Evolutionary conservation across 1,139 yeast species (phyloP).

Genomic region (Zygoascus hellenicus): DNA sequence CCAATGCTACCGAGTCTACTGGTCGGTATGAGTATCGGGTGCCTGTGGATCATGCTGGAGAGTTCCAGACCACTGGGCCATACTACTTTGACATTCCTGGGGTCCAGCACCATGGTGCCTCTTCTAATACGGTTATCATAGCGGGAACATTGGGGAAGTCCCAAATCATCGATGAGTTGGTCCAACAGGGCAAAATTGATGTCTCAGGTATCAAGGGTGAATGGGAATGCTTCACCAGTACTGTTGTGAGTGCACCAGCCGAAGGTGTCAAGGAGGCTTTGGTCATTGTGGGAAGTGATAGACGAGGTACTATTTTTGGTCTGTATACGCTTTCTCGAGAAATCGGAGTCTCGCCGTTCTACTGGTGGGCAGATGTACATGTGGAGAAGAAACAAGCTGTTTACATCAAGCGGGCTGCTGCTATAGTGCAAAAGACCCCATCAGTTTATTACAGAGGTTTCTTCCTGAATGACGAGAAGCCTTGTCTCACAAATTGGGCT

Average conservation of each 20-base stretch:
- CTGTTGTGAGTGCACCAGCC: constrained; percentile 14
- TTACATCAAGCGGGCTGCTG: background rate
- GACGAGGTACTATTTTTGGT: constrained; percentile 20
- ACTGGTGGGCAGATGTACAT: constrained; percentile 20
- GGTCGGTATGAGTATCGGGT: constrained; percentile 16
- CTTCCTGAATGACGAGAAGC: constrained; percentile 21
- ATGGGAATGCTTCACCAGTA: constrained; percentile 18
- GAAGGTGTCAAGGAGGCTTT: constrained; percentile 17
- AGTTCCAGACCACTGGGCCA: constrained; percentile 8
- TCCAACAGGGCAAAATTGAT: constrained; percentile 15
- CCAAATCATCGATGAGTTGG: constrained; percentile 15
- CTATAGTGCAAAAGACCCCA: constrained; percentile 14
- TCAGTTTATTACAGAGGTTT: constrained; percentile 20
- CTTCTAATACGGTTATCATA: constrained; percentile 16
- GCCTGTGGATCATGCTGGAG: constrained; percentile 13
- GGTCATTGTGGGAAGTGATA: constrained; percentile 20
- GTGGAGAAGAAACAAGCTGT: background rate
- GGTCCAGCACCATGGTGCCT: constrained; percentile 10
- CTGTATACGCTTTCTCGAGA: constrained; percentile 18
- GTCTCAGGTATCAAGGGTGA: constrained; percentile 13
- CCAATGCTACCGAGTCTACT: constrained; percentile 9
- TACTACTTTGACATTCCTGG: constrained; percentile 10
- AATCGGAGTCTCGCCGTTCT: constrained; percentile 21
- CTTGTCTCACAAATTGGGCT: constrained; percentile 17
- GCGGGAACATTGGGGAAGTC: constrained; percentile 20